phyloP scores from a whole-genome alignment of 2,329 filamentous ascomycete genomes.

The Cladosporium colombiae region DNA sequence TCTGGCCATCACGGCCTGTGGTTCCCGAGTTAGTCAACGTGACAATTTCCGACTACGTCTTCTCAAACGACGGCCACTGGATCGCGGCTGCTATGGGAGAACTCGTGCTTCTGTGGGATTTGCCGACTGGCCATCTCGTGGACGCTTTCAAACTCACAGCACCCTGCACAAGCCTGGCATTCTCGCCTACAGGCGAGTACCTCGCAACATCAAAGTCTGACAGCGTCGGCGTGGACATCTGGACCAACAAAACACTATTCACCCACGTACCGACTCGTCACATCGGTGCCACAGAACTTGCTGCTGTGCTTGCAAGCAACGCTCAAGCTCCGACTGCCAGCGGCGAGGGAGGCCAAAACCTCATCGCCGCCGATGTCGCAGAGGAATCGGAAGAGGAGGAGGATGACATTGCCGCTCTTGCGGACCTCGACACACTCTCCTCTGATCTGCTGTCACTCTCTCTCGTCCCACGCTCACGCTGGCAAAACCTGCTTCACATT shows the following conservation, averaged over 20 bases:
- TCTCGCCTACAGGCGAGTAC: slow-evolving; percentile 88
- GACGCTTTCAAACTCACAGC: slow-evolving; percentile 81
- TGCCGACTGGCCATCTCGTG: slow-evolving; percentile 92
- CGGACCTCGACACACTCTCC: slow-evolving; percentile 57
- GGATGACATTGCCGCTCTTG: slow-evolving; percentile 55
- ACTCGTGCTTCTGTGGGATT: slow-evolving; percentile 83
- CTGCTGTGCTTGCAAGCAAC: slow-evolving; percentile 54
- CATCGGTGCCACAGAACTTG: slow-evolving; percentile 75
- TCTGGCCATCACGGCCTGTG: slow-evolving; percentile 68
- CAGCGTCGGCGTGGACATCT: slow-evolving; percentile 85
- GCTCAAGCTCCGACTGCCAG: slow-evolving; percentile 66
- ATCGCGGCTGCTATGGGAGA: slow-evolving; percentile 85
- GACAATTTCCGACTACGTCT: slow-evolving; percentile 50
- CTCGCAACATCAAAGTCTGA: slow-evolving; percentile 85
- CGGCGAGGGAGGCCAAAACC: slow-evolving; percentile 74
- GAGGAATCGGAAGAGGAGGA: slow-evolving; percentile 52
- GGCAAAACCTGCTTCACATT: slow-evolving; percentile 91
- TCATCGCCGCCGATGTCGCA: slow-evolving; percentile 75
- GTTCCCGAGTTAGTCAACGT: slow-evolving; percentile 27
- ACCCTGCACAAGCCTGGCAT: slow-evolving; percentile 80
- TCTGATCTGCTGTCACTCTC: slow-evolving; percentile 83
- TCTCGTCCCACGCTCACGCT: slow-evolving; percentile 83
- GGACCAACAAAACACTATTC: slow-evolving; percentile 93
- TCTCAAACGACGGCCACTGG: slow-evolving; percentile 93
- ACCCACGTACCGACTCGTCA: slow-evolving; percentile 83